Base-by-base conservation (phyloP, 352 stramenopile genomes). In the Pythium plurisporium region DNA sequence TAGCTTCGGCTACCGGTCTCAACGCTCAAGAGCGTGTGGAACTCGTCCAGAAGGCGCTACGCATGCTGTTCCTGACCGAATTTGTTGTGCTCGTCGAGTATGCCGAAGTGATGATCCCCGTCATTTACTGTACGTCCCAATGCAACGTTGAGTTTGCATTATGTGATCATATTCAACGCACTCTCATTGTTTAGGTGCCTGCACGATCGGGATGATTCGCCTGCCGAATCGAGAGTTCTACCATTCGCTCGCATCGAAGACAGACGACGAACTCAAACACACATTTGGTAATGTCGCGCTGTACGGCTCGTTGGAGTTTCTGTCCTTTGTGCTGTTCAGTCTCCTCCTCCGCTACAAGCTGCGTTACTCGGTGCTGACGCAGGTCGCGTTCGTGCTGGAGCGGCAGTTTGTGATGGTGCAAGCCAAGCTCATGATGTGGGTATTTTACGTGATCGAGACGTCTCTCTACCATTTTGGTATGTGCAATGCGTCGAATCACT, bases 11-110 rank as follows among this genome's bases (percentile, higher is more conserved):
- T n/a, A n/a, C n/a, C n/a, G n/a, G n/a, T n/a, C n/a, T n/a, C n/a
- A n/a, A n/a, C n/a, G n/a, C n/a, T n/a, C n/a, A 42, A 10, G 27
- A 59, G 17, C 49, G 38, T 1, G 33, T 19, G 3, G n/a, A 38
- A 19, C 55, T 43, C 14, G 46, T 59, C 7, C 1, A 15, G 1
- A 22, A 5, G 19, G 33, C 50, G 37, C 47, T 62, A 2, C 29
- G 15, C 0, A 6, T 62, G 7, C 31, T 62, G 8, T 40, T 62
- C 38, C 36, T 49, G 2, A 40, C 26, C 38, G 52, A 67, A 47
- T 67, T 67, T 20, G 19, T 59, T 26, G 45, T 67, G 23, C 52
- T 67, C 22, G 50, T 62, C 22, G 59, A 67, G 40, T 67, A 62
- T 34, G 46, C 50, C n/a, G 59, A 67, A 29, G 31, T 62, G 9